These are phyloP conservation scores for Cenchrus americanus DNA, from an alignment of 176 grass and related monocot species.

Conservation along the genomic window DNA sequence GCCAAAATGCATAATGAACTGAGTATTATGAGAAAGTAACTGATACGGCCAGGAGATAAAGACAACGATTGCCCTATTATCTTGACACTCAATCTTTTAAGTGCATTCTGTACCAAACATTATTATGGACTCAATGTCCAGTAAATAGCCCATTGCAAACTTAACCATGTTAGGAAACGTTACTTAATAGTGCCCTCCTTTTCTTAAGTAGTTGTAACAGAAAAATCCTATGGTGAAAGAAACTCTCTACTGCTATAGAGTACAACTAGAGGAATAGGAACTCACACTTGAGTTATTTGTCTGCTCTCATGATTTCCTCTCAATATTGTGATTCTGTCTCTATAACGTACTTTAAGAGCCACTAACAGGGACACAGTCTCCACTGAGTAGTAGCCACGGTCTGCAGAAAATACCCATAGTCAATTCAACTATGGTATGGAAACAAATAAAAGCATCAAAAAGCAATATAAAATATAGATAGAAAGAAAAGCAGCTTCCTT, in stretches of 20 bases:
- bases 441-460: constrained; percentile 26
- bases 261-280: constrained; percentile 43
- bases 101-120: not conserved
- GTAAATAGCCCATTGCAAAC: constrained; percentile 4
- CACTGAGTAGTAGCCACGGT: constrained; percentile 85
- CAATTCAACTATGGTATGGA: constrained; percentile 13
- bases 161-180: not conserved
- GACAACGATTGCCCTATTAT: constrained; percentile 15
- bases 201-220: constrained; percentile 10
- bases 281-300: constrained; percentile 90
- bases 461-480: constrained; percentile 17
- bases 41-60: constrained; percentile 4
- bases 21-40: not conserved
- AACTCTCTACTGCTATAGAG: constrained; percentile 3
- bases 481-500: constrained; percentile 17
- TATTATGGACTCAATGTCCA: not conserved
- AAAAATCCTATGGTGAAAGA: constrained; percentile 26
- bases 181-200: constrained; percentile 10
- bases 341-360: constrained; percentile 72
- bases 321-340: constrained; percentile 82
- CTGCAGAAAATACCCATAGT: constrained; percentile 51
- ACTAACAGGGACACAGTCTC: constrained; percentile 69
- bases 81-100: not conserved
- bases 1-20: not conserved
- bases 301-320: constrained; percentile 82